These are phyloP conservation scores for Botryotinia calthae DNA, from an alignment of 2,329 filamentous ascomycete genomes.

Conservation along the genomic window DNA sequence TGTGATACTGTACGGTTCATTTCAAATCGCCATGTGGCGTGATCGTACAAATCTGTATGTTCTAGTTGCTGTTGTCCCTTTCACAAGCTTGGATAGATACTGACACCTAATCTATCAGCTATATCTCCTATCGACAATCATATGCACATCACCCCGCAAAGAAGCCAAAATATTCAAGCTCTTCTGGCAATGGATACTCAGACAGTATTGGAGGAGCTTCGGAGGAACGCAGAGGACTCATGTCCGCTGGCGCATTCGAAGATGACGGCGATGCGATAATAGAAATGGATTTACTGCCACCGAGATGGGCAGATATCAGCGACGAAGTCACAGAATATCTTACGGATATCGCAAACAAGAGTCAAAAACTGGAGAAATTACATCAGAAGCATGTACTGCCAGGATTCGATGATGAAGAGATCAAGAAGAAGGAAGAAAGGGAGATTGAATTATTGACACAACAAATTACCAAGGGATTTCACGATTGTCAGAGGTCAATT, in stretches of 20 bases:
- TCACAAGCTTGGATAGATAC: conserved; percentile 17
- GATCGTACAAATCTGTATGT: conserved; percentile 96
- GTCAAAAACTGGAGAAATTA: conserved; percentile 81
- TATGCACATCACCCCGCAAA: conserved; percentile 93
- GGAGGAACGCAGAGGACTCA: conserved; percentile 74
- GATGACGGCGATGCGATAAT: conserved; percentile 94
- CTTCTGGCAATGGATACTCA: conserved; percentile 54
- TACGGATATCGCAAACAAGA: conserved; percentile 75
- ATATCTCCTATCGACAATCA: conserved; percentile 98
- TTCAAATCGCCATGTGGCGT: conserved; percentile 79
- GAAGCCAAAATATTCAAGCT: conserved; percentile 63
- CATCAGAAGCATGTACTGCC: conserved; percentile 97
- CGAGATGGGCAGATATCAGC: conserved; percentile 91
- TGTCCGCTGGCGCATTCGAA: conserved; percentile 72
- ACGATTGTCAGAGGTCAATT: conserved; percentile 85
- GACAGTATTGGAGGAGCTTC: conserved; percentile 56
- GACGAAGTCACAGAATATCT: conserved; percentile 89
- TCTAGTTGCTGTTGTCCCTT: not conserved
- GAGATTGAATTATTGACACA: conserved; percentile 91
- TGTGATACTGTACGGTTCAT: conserved; percentile 20
- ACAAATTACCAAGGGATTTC: conserved; percentile 83
- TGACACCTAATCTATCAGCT: conserved; percentile 54
- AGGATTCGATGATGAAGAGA: conserved; percentile 92
- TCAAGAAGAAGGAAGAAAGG: conserved; percentile 80
- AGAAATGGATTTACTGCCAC: conserved; percentile 95